Conservation (phyloP, 2,329 filamentous ascomycete genomes). For the Rugonectria rugulosa region DNA sequence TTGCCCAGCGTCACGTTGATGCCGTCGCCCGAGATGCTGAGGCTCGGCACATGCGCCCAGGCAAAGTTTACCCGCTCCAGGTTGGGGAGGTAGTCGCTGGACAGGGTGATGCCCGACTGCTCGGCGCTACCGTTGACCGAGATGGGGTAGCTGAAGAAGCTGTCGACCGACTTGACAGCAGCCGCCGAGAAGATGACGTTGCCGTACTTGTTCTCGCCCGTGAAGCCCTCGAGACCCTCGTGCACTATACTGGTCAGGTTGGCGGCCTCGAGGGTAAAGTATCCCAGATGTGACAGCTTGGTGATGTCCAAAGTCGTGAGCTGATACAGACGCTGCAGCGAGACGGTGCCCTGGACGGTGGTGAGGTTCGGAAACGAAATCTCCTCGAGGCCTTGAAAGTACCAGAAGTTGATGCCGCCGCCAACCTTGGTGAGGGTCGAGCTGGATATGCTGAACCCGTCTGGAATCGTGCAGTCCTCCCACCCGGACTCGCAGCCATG, state of each 20-base stretch:
- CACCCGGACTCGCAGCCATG: not conserved
- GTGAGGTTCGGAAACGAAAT: constrained; percentile 21
- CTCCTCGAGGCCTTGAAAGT: constrained; percentile 24
- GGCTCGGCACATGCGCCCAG: constrained; percentile 13
- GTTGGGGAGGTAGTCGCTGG: constrained; percentile 13
- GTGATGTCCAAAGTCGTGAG: constrained; percentile 25
- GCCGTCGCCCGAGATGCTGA: constrained; percentile 5
- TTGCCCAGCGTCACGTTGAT: constrained; percentile 21
- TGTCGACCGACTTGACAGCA: constrained; percentile 21
- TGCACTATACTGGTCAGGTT: constrained; percentile 21
- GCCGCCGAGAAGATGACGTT: constrained; percentile 7
- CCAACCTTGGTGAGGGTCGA: constrained; percentile 23
- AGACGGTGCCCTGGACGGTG: constrained; percentile 13
- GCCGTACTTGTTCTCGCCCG: constrained; percentile 5
- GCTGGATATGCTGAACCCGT: constrained; percentile 18
- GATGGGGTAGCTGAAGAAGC: constrained; percentile 29
- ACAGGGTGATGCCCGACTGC: constrained; percentile 10
- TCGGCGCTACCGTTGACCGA: constrained; percentile 1
- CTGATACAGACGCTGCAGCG: constrained; percentile 15
- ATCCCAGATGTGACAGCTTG: constrained; percentile 17
- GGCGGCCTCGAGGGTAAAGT: constrained; percentile 15
- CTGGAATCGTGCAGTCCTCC: constrained; percentile 5
- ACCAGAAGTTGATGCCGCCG: constrained; percentile 14
- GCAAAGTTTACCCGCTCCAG: constrained; percentile 21
- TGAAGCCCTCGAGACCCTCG: constrained; percentile 23